Conservation (phyloP, 176 grass and related monocot species). For the Aegilops bicornis region DNA sequence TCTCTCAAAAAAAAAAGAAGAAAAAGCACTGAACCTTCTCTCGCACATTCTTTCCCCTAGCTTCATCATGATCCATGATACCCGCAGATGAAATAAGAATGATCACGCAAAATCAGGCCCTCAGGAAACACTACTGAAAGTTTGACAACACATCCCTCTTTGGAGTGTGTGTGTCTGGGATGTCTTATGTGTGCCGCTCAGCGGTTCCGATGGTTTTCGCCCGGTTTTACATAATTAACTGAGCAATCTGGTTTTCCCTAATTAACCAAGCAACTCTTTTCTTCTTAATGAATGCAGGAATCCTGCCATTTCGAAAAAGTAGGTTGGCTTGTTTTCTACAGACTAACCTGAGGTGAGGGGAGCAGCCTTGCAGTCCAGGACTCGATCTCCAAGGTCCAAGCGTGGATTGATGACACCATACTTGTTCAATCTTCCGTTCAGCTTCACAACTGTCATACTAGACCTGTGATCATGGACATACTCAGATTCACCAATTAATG, state of each 20-base stretch:
- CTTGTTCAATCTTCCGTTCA: conserved; percentile 36
- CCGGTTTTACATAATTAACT: too few relatives aligned
- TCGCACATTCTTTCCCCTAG: conserved; percentile 13
- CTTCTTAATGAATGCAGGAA: too few relatives aligned
- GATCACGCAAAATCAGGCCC: background rate
- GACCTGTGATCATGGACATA: conserved; percentile 34
- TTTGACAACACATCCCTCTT: background rate
- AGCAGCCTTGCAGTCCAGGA: conserved; percentile 28
- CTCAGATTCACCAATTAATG: conserved; percentile 32
- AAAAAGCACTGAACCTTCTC: conserved; percentile 17
- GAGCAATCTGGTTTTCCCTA: too few relatives aligned
- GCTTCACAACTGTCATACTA: conserved; percentile 26
- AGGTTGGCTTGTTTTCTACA: background rate
- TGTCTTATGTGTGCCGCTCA: too few relatives aligned
- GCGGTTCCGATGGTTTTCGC: too few relatives aligned
- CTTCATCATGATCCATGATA: conserved; percentile 31
- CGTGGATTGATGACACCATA: conserved; percentile 20
- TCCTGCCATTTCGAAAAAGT: background rate
- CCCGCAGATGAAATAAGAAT: background rate
- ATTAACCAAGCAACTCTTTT: too few relatives aligned
- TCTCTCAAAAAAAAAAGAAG: background rate
- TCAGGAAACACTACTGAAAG: background rate
- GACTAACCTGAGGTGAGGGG: too few relatives aligned
- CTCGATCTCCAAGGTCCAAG: conserved; percentile 43
- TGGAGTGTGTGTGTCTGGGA: too few relatives aligned